Conservation (phyloP, 768 basidiomycete species). For the Lepiota venenata region DNA sequence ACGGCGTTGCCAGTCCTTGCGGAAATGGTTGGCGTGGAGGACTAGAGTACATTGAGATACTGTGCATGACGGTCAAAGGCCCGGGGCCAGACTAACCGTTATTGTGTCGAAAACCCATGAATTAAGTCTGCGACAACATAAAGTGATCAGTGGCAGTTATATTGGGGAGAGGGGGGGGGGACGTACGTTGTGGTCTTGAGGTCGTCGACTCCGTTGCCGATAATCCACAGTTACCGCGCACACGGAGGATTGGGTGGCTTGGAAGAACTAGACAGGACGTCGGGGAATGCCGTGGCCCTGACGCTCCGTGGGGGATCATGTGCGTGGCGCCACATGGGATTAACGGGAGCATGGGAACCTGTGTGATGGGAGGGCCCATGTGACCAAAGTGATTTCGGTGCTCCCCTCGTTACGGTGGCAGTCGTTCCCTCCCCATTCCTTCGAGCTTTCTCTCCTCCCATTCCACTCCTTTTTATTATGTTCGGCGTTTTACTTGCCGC, state of each 20-base stretch:
- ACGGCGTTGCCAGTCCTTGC: constrained; percentile 98
- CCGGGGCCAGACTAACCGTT: constrained; percentile 52
- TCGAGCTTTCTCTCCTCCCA: constrained; percentile 18
- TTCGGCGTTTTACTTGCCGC: constrained; percentile 18
- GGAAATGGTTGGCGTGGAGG: constrained; percentile 93
- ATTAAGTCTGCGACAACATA: constrained; percentile 40
- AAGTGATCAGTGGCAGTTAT: constrained; percentile 11
- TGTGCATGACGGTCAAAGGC: constrained; percentile 5
- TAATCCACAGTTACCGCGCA: constrained; percentile 23
- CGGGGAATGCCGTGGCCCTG: constrained; percentile 37
- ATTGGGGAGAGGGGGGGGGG: not conserved
- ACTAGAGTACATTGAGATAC: constrained; percentile 37
- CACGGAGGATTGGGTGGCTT: constrained; percentile 36
- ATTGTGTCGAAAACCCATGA: constrained; percentile 79
- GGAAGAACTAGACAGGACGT: constrained; percentile 34
- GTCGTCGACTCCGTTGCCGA: constrained; percentile 40
- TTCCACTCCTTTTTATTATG: constrained; percentile 15
- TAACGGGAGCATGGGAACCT: too few relatives aligned
- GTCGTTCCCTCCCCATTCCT: constrained; percentile 10
- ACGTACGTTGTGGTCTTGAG: constrained; percentile 44
- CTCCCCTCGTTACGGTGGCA: constrained; percentile 11
- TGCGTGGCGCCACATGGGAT: too few relatives aligned
- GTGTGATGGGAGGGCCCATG: too few relatives aligned
- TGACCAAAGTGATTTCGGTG: too few relatives aligned
- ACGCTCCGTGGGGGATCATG: constrained; percentile 19